phyloP scores from a whole-genome alignment of 805 yeast species.

The Blastobotrys robertii region DNA sequence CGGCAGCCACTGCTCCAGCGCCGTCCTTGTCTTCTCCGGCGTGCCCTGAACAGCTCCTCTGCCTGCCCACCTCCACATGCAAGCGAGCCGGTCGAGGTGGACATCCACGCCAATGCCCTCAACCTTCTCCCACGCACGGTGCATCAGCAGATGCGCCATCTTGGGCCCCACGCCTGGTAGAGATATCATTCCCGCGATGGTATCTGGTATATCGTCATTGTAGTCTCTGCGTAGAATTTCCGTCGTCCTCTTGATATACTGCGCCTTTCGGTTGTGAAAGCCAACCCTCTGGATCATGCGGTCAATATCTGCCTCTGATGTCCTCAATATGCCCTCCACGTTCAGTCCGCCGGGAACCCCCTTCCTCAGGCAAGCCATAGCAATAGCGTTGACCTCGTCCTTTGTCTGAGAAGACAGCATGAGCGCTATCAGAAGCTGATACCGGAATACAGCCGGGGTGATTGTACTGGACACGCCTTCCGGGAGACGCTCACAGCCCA shows the following conservation, averaged over 20 bases:
- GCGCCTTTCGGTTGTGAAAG: constrained; percentile 73
- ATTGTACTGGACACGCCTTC: constrained; percentile 24
- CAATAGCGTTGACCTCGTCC: constrained; percentile 73
- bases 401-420: constrained; percentile 90
- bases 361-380: constrained; percentile 51
- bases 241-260: constrained; percentile 54
- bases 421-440: constrained; percentile 67
- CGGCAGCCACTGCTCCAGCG: constrained; percentile 68
- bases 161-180: constrained; percentile 95
- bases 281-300: constrained; percentile 69
- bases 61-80: constrained; percentile 70
- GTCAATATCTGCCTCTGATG: constrained; percentile 48
- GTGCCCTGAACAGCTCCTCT: constrained; percentile 24
- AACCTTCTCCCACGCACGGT: constrained; percentile 66
- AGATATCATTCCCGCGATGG: constrained; percentile 50
- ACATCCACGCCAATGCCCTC: constrained; percentile 92
- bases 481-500: constrained; percentile 69
- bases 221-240: constrained; percentile 40
- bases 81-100: constrained; percentile 73
- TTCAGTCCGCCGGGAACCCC: constrained; percentile 33
- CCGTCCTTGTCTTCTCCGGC: constrained; percentile 68
- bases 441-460: constrained; percentile 38
- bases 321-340: constrained; percentile 19
- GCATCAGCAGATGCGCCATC: constrained; percentile 78
- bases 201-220: constrained; percentile 63